phyloP scores from a whole-genome alignment of 768 basidiomycete genomes.

The Phanerochaete sordida region DNA sequence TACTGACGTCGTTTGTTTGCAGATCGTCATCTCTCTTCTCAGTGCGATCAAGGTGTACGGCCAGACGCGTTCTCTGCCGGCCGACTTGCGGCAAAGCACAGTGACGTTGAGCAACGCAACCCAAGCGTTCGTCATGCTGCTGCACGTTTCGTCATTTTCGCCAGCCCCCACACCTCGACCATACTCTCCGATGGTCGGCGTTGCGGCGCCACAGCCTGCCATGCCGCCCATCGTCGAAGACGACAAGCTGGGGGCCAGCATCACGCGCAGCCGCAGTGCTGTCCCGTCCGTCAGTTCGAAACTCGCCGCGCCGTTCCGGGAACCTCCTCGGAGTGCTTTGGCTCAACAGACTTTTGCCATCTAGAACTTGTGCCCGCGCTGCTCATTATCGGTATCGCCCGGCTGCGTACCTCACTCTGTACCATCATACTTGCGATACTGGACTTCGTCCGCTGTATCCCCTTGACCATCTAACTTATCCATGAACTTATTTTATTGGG shows the following conservation, averaged over 20 bases:
- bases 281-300: conserved; percentile 4
- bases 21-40: conserved; percentile 78
- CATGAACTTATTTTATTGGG: conserved; percentile 3
- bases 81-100: conserved; percentile 64
- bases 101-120: conserved; percentile 77
- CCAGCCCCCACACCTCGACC: conserved; percentile 51
- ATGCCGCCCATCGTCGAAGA: conserved; percentile 35
- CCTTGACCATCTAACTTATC: conserved; percentile 2
- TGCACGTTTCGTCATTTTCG: conserved; percentile 82
- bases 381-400: not conserved
- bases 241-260: conserved; percentile 44
- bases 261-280: conserved; percentile 55
- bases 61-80: conserved; percentile 50
- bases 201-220: conserved; percentile 23
- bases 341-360: conserved; percentile 46
- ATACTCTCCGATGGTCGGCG: conserved; percentile 54
- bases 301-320: conserved; percentile 19
- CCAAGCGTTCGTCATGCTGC: conserved; percentile 81
- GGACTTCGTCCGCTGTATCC: not conserved
- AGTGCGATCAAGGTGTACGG: conserved; percentile 67
- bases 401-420: not conserved
- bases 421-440: not conserved
- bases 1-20: conserved; percentile 5
- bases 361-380: conserved; percentile 20
- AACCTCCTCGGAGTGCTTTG: conserved; percentile 52